Evolutionary conservation across 1,139 yeast species (phyloP), one percentile per base, ranked within the genome.

Genomic region (Debaryomyces udenii): DNA sequence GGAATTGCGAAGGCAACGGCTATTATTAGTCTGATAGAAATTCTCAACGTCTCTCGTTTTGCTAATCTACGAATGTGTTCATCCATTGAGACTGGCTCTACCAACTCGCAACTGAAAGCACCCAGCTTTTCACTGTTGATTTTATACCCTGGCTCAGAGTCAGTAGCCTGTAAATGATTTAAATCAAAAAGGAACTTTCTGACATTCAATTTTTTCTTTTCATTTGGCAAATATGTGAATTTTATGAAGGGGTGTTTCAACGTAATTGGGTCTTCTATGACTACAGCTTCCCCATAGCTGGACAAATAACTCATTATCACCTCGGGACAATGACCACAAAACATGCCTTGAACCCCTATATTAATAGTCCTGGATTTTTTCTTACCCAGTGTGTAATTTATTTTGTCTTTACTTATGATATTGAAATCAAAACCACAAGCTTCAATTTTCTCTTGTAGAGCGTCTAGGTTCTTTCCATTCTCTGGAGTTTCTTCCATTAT

Each of bases 401-500:
- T 65, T 31, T 61, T 57, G 31, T 68, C 68, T 15, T 59, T 61
- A 32, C 62, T 62, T 11, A 76, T 53, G 2, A 76, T 51, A 24
- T 74, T 75, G 51, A 78, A 80, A 23, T 80, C 87, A 58, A 78
- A 86, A 9, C 94, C 93, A 44, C 80, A 66, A 54, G 83, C 84
- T 49, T 82, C 88, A 20, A 85, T 66, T 0, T 79, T 62, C 16
- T 71, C 75, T 44, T 70, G 62, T 34, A 86, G 62, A 20, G 52
- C 59, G 0, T 63, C 61, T 11, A 78, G 42, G 37, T 72, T 59
- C 5, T 47, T 41, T 4, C 47, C 45, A 13, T 54, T 51, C 4
- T 48, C 46, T 1, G 47, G 49, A 1, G 62, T 56, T 1, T 66
- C 62, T 44, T 76, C 80, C 45, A 84, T 57, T 7, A 82, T 68